Evolutionary conservation across 1,284 basidiomycete genomes (phyloP).

Genomic region (Apiotrichum porosum): DNA sequence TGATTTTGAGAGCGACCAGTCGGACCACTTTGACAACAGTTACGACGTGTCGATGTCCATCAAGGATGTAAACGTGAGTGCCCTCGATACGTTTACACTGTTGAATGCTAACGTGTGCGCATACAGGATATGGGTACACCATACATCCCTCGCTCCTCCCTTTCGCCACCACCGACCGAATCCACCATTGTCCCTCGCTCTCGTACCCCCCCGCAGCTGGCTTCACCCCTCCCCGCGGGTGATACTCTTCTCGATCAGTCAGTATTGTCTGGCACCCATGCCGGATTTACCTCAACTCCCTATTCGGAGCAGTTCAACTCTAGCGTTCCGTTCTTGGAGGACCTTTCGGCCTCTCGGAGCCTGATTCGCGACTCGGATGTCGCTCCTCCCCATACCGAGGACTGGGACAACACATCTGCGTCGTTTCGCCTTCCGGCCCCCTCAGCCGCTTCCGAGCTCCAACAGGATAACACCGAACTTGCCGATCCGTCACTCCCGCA

Average conservation of each 20-base stretch:
- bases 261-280: no score
- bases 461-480: background rate
- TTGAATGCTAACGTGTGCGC: no score
- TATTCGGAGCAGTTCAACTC: background rate
- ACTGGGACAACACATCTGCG: background rate
- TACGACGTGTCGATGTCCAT: background rate
- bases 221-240: background rate
- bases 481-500: background rate
- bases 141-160: background rate
- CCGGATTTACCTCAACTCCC: background rate
- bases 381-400: background rate
- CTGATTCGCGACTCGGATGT: no score
- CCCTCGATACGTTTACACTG: no score
- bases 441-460: background rate
- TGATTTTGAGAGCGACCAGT: conserved; percentile 27
- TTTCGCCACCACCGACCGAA: background rate
- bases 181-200: background rate
- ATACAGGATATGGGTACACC: background rate
- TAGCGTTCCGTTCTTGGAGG: no score
- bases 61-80: background rate
- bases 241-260: no score
- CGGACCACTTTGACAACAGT: conserved; percentile 3
- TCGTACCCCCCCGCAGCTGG: background rate
- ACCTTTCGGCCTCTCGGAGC: no score
- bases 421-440: background rate